Conservation (phyloP, 148 eudicot genomes). For the Selenicereus undatus region DNA sequence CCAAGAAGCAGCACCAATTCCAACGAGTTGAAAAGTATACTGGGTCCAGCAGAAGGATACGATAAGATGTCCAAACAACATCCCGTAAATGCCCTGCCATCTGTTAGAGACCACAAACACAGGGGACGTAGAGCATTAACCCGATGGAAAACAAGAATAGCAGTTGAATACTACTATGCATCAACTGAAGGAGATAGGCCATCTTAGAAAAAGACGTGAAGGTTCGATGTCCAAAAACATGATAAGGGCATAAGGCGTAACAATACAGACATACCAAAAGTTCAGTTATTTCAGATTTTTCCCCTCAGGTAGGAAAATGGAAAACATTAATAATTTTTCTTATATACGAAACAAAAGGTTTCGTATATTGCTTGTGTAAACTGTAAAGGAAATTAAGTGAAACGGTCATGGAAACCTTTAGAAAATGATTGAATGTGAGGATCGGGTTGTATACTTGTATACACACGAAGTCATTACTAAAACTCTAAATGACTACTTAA, state of each 20-base stretch:
- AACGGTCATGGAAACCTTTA: not conserved
- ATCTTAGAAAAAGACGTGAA: not conserved
- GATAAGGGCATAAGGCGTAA: not conserved
- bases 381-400: not conserved
- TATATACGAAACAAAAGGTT: not conserved
- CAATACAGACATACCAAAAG: not conserved
- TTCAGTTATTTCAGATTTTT: not conserved
- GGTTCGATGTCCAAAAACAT: not conserved
- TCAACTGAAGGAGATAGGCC: not conserved
- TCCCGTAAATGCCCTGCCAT: conserved; percentile 39
- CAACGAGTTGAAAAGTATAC: conserved; percentile 61
- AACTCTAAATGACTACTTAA: not conserved
- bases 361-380: too few relatives aligned
- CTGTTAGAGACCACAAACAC: conserved; percentile 31
- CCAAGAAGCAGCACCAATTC: conserved; percentile 87
- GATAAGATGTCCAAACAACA: conserved; percentile 62
- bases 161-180: not conserved
- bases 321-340: not conserved
- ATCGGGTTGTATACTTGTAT: not conserved
- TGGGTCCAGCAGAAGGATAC: conserved; percentile 53
- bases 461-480: not conserved
- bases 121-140: not conserved
- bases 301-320: not conserved
- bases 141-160: not conserved
- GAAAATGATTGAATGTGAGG: not conserved